phyloP scores from a whole-genome alignment of 495 filamentous ascomycete species.

The Penicillium antarcticum region DNA sequence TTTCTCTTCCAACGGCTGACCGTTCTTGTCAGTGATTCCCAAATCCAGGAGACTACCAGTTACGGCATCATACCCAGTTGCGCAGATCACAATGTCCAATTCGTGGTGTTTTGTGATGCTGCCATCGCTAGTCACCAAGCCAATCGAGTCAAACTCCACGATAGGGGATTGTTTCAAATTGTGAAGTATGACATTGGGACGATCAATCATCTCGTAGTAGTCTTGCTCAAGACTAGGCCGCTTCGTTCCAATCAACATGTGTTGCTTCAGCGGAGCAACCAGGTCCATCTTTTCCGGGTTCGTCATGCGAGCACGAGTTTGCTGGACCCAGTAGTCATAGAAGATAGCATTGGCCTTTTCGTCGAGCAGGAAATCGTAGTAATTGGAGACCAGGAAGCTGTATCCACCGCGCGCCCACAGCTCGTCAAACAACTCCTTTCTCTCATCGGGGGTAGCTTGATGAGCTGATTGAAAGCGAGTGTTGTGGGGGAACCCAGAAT shows the following conservation, averaged over 20 bases:
- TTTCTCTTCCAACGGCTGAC: conserved; percentile 37
- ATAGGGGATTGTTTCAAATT: conserved; percentile 36
- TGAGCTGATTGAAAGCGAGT: conserved; percentile 36
- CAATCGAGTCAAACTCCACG: conserved; percentile 44
- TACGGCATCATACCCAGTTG: conserved; percentile 50
- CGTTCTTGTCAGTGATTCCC: conserved; percentile 38
- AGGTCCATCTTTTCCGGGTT: conserved; percentile 45
- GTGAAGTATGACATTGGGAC: conserved; percentile 43
- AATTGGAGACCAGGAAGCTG: conserved; percentile 45
- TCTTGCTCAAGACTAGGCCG: conserved; percentile 50
- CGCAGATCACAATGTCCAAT: conserved; percentile 34
- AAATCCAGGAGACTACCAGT: conserved; percentile 48
- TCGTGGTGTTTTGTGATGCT: conserved; percentile 17
- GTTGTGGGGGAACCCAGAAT: conserved; percentile 42
- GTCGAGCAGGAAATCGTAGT: conserved; percentile 46
- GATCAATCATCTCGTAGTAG: conserved; percentile 33
- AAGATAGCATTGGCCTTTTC: conserved; percentile 42
- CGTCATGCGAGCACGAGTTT: conserved; percentile 45
- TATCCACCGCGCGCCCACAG: conserved; percentile 51
- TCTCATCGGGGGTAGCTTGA: conserved; percentile 43
- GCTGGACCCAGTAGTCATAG: conserved; percentile 55
- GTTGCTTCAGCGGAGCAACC: conserved; percentile 46
- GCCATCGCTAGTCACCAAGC: conserved; percentile 27
- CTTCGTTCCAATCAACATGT: conserved; percentile 50
- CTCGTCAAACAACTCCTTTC: conserved; percentile 42